Conservation (phyloP, 345 rosid genomes). For the Citrus cavaleriei region DNA sequence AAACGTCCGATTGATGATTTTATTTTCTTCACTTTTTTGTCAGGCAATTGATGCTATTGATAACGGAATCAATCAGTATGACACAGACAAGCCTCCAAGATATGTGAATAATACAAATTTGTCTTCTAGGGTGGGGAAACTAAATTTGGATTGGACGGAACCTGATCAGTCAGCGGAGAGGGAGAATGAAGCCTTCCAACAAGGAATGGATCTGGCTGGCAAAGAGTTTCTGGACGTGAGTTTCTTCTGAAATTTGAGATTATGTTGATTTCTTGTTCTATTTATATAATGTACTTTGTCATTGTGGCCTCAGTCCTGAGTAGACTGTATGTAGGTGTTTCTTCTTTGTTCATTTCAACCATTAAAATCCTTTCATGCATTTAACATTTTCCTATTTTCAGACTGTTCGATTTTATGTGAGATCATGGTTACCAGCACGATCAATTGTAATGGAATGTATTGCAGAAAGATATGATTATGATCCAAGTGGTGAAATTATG, state of each 20-base stretch:
- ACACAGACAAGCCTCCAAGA: slow-evolving; percentile 77
- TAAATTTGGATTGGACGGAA: slow-evolving; percentile 88
- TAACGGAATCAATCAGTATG: slow-evolving; percentile 80
- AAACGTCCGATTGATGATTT: not conserved
- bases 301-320: not conserved
- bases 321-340: not conserved
- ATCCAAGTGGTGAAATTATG: slow-evolving; percentile 88
- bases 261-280: not conserved
- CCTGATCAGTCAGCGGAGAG: slow-evolving; percentile 85
- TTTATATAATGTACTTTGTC: not conserved
- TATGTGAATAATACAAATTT: slow-evolving; percentile 83
- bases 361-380: not conserved
- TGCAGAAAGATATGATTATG: slow-evolving; percentile 50
- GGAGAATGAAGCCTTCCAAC: slow-evolving; percentile 81
- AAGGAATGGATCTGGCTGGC: slow-evolving; percentile 79
- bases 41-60: slow-evolving; percentile 89
- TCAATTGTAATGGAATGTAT: slow-evolving; percentile 78
- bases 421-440: slow-evolving; percentile 89
- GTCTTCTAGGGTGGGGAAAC: slow-evolving; percentile 81
- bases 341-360: not conserved
- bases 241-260: slow-evolving; percentile 3
- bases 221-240: slow-evolving; percentile 81
- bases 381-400: slow-evolving; percentile 24
- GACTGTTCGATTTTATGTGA: slow-evolving; percentile 66
- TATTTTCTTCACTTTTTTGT: not conserved